Conservation (phyloP, 2,329 filamentous ascomycete species). For the Monosporascus sp. region DNA sequence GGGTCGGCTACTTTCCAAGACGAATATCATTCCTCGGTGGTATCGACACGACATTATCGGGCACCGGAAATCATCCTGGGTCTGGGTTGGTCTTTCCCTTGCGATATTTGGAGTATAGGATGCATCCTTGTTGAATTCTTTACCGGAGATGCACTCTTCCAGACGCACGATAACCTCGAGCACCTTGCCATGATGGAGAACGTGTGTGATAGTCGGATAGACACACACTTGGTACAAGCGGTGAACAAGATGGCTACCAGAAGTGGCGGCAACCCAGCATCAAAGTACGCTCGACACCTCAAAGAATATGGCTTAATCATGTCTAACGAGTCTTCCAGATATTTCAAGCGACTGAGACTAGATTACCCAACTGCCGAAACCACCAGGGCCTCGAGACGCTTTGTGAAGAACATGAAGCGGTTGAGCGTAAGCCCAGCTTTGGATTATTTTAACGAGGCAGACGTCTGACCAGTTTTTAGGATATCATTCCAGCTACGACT, state of each 20-base stretch:
- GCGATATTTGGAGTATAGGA: conserved; percentile 70
- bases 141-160: conserved; percentile 66
- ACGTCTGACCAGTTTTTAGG: conserved; percentile 37
- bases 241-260: conserved; percentile 54
- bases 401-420: conserved; percentile 69
- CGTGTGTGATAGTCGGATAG: conserved; percentile 56
- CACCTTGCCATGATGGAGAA: conserved; percentile 74
- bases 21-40: conserved; percentile 68
- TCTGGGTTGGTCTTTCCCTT: conserved; percentile 66
- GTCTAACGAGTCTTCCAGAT: conserved; percentile 40
- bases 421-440: conserved; percentile 46
- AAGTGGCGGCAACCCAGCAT: conserved; percentile 55
- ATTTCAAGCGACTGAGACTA: conserved; percentile 61
- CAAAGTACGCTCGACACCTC: conserved; percentile 46
- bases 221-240: conserved; percentile 51
- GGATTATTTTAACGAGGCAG: background rate
- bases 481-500: conserved; percentile 58
- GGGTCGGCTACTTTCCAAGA: conserved; percentile 69
- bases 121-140: conserved; percentile 70
- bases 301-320: background rate
- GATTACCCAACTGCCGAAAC: conserved; percentile 63
- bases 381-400: conserved; percentile 58
- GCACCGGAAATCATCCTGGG: conserved; percentile 68
- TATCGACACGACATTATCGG: conserved; percentile 65
- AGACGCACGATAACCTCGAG: conserved; percentile 68